Base-by-base conservation (phyloP, 495 filamentous ascomycete genomes). In the Lophium mytilinum region DNA sequence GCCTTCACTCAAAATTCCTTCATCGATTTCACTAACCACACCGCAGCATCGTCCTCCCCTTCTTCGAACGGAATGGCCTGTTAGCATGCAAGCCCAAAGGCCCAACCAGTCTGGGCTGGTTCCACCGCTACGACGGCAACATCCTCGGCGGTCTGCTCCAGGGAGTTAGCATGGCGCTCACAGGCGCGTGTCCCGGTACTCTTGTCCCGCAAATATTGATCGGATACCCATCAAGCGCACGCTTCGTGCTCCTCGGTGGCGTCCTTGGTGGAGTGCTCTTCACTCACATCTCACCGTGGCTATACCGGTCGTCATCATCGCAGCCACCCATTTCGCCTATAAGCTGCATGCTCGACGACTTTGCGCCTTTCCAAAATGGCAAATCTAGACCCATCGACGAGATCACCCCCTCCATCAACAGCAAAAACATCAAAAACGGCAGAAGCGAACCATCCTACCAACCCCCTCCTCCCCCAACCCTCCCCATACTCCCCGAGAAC, bases 151-250 rank as follows among this genome's bases (percentile, higher is more conserved):
- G 80, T 34, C 48, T 62, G 5, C 68, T 84, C 10, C 65, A 82
- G 37, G 80, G 81, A 40, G 50, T 72, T 1, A 80, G 80, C 55
- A 77, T 83, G 78, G 68, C 76, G 30, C 65, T 81, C 18, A 73
- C 80, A 1, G 80, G 79, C 24, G 73, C 80, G 0, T 84, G 80
- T 56, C 78, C 80, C 0, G 80, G 80, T 3, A 81, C 79, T 10
- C 72, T 80, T 0, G 69, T 81, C 49, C 73, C 76, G 0, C 80
- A 84, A 66, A 43, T 80, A 18, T 78, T 72, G 19, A 66, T 68
- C n/a, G 75, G 78, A 37, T 66, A 79, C 14, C 64, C 37, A 1
- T 75, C 76, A 2, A n/a, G n/a, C n/a, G 76, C 74, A 5, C 63
- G 70, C 40, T 74, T 68, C 46, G 69, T 74, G 0, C 37, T 53